Conservation (phyloP, 78 protist genomes). For the Dictyostelium intermedium region DNA sequence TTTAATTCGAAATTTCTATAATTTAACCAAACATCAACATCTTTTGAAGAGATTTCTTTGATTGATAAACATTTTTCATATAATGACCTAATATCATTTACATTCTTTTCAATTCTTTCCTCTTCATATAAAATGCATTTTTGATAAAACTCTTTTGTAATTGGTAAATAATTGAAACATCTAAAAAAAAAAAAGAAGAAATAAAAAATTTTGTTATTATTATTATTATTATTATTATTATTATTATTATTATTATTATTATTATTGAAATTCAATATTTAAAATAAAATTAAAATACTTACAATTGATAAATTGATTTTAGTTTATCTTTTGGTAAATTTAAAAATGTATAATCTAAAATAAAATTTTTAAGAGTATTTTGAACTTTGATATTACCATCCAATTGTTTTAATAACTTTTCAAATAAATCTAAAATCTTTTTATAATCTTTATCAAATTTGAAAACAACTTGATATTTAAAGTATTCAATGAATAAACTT, state of each 20-base stretch:
- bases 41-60: neutral
- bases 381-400: slow-evolving; percentile 20
- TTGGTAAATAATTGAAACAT: slow-evolving; percentile 47
- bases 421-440: slow-evolving; percentile 10
- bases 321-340: slow-evolving; percentile 24
- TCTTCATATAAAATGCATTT: slow-evolving; percentile 42
- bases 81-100: slow-evolving; percentile 21
- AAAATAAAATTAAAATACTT: neutral
- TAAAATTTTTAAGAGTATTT: slow-evolving; percentile 5
- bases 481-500: neutral
- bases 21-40: slow-evolving; percentile 39
- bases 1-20: slow-evolving; percentile 46
- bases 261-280: neutral
- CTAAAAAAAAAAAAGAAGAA: neutral
- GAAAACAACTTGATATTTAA: slow-evolving; percentile 16
- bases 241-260: neutral
- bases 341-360: slow-evolving; percentile 58
- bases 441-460: slow-evolving; percentile 11
- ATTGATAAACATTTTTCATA: slow-evolving; percentile 42
- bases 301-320: slow-evolving; percentile 41
- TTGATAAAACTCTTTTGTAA: neutral
- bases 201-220: neutral
- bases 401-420: slow-evolving; percentile 12
- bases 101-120: neutral
- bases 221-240: neutral